phyloP scores from a whole-genome alignment of 208 protist genomes.

The Leishmania tropica region DNA sequence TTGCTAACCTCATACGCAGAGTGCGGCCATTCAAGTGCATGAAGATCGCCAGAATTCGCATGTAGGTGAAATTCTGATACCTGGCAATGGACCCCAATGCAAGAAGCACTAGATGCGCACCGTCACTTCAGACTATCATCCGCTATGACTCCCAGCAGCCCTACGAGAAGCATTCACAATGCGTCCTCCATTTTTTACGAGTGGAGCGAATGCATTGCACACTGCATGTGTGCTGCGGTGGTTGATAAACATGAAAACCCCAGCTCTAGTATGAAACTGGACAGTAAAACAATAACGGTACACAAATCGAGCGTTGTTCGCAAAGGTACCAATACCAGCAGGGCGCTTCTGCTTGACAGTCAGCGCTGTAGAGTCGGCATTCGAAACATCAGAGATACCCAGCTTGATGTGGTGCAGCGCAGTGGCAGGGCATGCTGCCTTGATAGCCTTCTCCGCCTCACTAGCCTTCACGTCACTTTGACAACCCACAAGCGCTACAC shows the following conservation, averaged over 20 bases:
- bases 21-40: constrained; percentile 33
- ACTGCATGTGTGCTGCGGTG: constrained; percentile 32
- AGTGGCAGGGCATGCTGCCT: constrained; percentile 9
- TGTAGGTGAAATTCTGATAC: constrained; percentile 34
- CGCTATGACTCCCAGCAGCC: constrained; percentile 27
- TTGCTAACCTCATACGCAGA: constrained; percentile 49
- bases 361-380: constrained; percentile 16
- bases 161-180: constrained; percentile 42
- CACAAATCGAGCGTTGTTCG: constrained; percentile 55
- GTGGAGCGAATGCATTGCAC: constrained; percentile 31
- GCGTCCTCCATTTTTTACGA: constrained; percentile 31
- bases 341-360: constrained; percentile 20
- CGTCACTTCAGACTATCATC: constrained; percentile 14
- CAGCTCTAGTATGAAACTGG: constrained; percentile 39
- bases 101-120: constrained; percentile 23
- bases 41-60: constrained; percentile 21
- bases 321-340: constrained; percentile 35
- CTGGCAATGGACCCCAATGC: constrained; percentile 24
- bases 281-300: constrained; percentile 20
- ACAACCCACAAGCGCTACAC: constrained; percentile 40
- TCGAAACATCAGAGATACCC: constrained; percentile 17
- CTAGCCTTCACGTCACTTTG: constrained; percentile 9
- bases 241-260: constrained; percentile 31
- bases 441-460: constrained; percentile 22
- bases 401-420: constrained; percentile 19